Evolutionary conservation across 2,329 filamentous ascomycete species (phyloP).

Genomic region (Arthrobotrys sinensis): DNA sequence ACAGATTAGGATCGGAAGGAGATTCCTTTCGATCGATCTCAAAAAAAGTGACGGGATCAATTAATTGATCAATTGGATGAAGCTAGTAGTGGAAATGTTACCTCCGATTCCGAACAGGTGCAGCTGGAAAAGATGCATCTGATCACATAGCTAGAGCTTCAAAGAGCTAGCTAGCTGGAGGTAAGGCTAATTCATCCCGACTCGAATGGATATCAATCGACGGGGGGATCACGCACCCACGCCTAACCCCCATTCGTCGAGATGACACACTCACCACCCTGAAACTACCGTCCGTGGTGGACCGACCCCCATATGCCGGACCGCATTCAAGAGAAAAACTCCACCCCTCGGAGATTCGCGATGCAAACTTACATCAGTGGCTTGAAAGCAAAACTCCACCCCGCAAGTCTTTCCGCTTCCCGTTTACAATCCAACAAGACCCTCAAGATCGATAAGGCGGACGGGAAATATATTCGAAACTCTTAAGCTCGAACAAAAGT

Average conservation of each 20-base stretch:
- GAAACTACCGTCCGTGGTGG: conserved; percentile 17
- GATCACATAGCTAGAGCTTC: background rate
- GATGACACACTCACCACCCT: conserved; percentile 26
- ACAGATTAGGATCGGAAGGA: background rate
- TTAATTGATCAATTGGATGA: background rate
- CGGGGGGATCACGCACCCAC: conserved; percentile 5
- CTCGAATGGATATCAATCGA: conserved; percentile 17
- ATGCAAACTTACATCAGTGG: conserved; percentile 31
- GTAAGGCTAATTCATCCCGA: conserved; percentile 17
- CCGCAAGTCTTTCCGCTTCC: conserved; percentile 9
- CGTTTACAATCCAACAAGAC: background rate
- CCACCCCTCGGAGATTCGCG: background rate
- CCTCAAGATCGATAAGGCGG: background rate
- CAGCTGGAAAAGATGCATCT: conserved; percentile 1
- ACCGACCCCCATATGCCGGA: background rate
- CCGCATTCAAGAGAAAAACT: background rate
- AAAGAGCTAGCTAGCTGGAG: background rate
- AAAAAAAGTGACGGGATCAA: background rate
- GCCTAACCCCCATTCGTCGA: conserved; percentile 27
- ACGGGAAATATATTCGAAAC: conserved; percentile 18
- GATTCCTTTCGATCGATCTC: background rate
- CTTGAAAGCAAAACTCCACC: background rate
- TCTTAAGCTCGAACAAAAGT: background rate
- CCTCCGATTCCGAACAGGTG: conserved; percentile 10
- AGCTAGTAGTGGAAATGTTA: background rate